phyloP scores from a whole-genome alignment of 1,284 basidiomycete genomes.

The Sanghuangporus weigelae region DNA sequence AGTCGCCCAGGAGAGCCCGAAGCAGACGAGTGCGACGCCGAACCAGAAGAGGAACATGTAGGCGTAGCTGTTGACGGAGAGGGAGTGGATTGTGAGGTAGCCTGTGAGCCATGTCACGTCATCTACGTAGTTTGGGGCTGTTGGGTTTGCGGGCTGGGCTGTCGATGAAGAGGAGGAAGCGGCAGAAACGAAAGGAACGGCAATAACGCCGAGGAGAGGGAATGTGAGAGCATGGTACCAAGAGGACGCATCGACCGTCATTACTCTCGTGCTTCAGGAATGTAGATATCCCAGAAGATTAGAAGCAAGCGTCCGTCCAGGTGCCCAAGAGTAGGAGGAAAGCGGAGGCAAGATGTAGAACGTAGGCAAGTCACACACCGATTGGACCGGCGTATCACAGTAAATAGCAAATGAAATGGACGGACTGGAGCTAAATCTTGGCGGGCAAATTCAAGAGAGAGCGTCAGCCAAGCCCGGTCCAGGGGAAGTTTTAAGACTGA shows the following conservation, averaged over 20 bases:
- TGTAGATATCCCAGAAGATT: background rate
- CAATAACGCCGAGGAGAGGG: background rate
- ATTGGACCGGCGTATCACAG: background rate
- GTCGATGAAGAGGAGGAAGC: conserved; percentile 13
- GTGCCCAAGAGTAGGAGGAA: background rate
- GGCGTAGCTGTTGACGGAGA: conserved; percentile 44
- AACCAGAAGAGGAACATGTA: conserved; percentile 57
- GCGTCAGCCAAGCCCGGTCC: background rate
- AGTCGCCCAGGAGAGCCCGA: conserved; percentile 37
- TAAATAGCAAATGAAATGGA: background rate
- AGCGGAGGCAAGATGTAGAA: background rate
- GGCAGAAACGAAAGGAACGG: background rate
- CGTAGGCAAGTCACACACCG: background rate
- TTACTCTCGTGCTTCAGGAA: background rate
- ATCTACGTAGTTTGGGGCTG: conserved; percentile 40
- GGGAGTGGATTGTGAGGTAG: conserved; percentile 49
- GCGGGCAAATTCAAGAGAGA: background rate
- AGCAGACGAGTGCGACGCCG: conserved; percentile 35
- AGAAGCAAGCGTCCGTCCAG: too few relatives aligned
- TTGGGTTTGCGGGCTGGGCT: conserved; percentile 34
- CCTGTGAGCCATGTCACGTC: conserved; percentile 49
- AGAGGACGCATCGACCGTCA: background rate
- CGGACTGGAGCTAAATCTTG: background rate
- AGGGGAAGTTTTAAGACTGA: too few relatives aligned
- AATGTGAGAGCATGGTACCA: background rate